Conservation (phyloP, 1,139 yeast species). For the Blastobotrys proliferans region DNA sequence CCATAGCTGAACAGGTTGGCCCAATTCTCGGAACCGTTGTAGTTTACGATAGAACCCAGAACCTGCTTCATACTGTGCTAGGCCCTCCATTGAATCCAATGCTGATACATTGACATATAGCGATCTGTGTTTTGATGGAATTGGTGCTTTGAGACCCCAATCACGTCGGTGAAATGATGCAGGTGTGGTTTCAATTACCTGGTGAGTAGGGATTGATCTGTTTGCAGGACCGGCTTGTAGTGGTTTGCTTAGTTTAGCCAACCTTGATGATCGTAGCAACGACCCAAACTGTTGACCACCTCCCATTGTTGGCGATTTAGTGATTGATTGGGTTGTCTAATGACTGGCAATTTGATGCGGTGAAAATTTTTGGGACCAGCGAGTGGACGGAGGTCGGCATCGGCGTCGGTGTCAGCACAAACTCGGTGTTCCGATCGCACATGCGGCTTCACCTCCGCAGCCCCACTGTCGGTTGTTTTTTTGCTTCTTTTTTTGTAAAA, state of each 20-base stretch:
- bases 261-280: constrained; percentile 32
- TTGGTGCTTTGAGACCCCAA: constrained; percentile 59
- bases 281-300: constrained; percentile 15
- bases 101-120: constrained; percentile 48
- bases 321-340: not conserved
- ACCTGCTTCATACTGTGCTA: constrained; percentile 49
- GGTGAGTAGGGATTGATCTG: constrained; percentile 46
- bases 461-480: too few relatives aligned
- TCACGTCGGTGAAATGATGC: constrained; percentile 53
- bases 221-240: constrained; percentile 17
- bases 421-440: too few relatives aligned
- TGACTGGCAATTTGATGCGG: not conserved
- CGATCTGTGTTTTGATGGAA: constrained; percentile 49
- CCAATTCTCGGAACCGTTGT: constrained; percentile 50
- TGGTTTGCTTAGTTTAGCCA: constrained; percentile 23
- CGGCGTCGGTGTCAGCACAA: too few relatives aligned
- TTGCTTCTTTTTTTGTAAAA: too few relatives aligned
- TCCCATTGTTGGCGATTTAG: not conserved
- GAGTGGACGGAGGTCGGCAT: too few relatives aligned
- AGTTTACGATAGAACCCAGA: constrained; percentile 48
- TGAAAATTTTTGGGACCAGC: not conserved
- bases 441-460: too few relatives aligned
- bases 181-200: constrained; percentile 54
- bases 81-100: constrained; percentile 49
- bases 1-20: constrained; percentile 21